These are phyloP conservation scores for Trichosporon asahii DNA, from an alignment of 1,284 basidiomycete genomes.

Conservation along the genomic window DNA sequence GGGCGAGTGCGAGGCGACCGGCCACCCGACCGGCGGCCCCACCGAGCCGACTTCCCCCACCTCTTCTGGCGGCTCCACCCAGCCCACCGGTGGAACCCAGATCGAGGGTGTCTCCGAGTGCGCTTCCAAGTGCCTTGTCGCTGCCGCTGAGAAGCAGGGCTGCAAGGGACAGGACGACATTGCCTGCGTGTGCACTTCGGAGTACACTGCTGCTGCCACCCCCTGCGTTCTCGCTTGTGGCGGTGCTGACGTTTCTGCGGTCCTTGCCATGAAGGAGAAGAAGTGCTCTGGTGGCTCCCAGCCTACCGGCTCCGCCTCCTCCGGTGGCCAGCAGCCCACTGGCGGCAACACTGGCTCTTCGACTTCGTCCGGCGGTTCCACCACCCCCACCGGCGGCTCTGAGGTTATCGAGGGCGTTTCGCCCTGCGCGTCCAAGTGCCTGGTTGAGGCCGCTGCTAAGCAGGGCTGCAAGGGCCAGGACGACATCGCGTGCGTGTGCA, in stretches of 20 bases:
- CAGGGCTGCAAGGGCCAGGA: slow-evolving; percentile 4
- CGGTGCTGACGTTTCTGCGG: no score
- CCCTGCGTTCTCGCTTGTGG: not conserved
- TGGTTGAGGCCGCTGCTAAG: not conserved
- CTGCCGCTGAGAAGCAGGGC: slow-evolving; percentile 1
- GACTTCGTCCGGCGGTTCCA: not conserved
- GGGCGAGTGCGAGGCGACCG: not conserved
- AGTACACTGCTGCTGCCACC: slow-evolving; percentile 7
- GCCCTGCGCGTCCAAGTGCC: not conserved
- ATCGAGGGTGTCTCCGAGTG: no score
- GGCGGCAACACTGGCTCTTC: not conserved
- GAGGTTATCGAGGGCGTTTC: not conserved
- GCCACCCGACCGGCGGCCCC: not conserved
- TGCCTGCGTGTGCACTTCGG: slow-evolving; percentile 10
- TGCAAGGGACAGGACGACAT: slow-evolving; percentile 13
- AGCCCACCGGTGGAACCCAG: not conserved
- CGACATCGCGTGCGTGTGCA: slow-evolving; percentile 13
- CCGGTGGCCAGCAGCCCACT: not conserved
- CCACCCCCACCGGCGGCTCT: not conserved
- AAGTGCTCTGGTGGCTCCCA: not conserved
- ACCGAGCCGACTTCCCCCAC: not conserved
- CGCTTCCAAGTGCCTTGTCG: not conserved
- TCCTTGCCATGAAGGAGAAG: no score
- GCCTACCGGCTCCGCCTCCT: not conserved
- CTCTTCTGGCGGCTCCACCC: not conserved